phyloP scores from a whole-genome alignment of 2,329 filamentous ascomycete species.

The Aspergillus viridinutans region DNA sequence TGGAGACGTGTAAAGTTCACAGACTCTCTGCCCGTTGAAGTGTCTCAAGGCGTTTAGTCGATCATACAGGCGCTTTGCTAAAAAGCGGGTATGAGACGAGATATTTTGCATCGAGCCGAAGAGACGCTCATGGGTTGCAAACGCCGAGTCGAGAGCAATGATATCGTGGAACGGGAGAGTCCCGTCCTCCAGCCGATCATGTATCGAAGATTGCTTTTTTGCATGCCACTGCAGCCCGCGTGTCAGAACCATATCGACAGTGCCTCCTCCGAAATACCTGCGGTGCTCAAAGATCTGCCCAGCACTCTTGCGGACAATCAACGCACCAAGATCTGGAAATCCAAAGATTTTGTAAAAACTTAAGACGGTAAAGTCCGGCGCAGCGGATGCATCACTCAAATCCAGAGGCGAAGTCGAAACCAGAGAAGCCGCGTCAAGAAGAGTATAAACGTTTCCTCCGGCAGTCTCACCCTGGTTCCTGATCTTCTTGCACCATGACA shows the following conservation, averaged over 20 bases:
- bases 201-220: conserved; percentile 65
- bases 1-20: conserved; percentile 57
- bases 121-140: conserved; percentile 63
- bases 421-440: conserved; percentile 80
- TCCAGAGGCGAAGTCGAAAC: conserved; percentile 74
- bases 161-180: conserved; percentile 90
- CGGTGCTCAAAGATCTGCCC: conserved; percentile 61
- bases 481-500: conserved; percentile 60
- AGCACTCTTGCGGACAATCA: conserved; percentile 73
- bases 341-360: conserved; percentile 99
- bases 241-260: conserved; percentile 82
- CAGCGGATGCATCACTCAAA: conserved; percentile 55
- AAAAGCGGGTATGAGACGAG: conserved; percentile 64
- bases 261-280: conserved; percentile 89
- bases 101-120: conserved; percentile 69
- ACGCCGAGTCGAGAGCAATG: conserved; percentile 70
- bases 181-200: conserved; percentile 84
- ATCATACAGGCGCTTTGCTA: conserved; percentile 57
- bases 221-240: conserved; percentile 79
- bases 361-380: conserved; percentile 80
- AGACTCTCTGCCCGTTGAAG: conserved; percentile 62
- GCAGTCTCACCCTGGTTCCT: conserved; percentile 30
- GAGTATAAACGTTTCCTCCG: conserved; percentile 53
- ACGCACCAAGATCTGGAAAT: conserved; percentile 82
- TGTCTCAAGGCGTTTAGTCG: conserved; percentile 62